Evolutionary conservation across 305 asterid genomes (phyloP).

Genomic region (Solanum hybrid): DNA sequence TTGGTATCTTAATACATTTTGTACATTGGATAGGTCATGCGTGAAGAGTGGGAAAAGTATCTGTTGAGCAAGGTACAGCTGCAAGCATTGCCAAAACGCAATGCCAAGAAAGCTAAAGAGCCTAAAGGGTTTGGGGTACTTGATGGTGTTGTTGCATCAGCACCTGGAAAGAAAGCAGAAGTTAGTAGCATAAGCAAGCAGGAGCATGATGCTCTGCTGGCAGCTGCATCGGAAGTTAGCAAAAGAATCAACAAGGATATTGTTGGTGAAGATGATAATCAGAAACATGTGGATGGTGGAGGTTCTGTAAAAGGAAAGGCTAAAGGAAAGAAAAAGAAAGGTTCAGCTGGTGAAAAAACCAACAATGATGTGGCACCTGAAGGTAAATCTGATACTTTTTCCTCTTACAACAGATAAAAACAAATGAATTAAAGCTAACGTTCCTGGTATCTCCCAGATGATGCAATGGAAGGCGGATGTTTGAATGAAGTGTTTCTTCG

Average conservation of each 20-base stretch:
- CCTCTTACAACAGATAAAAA: constrained; percentile 26
- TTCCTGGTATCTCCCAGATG: constrained; percentile 25
- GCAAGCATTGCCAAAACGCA: constrained; percentile 69
- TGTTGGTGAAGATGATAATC: constrained; percentile 27
- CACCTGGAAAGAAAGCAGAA: constrained; percentile 67
- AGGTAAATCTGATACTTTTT: constrained; percentile 22
- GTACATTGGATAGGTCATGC: constrained; percentile 57
- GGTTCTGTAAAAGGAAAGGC: constrained; percentile 20
- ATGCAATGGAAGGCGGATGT: constrained; percentile 22
- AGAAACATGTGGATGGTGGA: constrained; percentile 26
- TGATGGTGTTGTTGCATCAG: constrained; percentile 53
- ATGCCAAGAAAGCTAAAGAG: constrained; percentile 68
- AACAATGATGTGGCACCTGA: constrained; percentile 35
- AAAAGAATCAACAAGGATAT: constrained; percentile 40
- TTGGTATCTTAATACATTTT: not conserved
- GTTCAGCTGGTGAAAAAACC: constrained; percentile 22
- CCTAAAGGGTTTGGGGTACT: constrained; percentile 89
- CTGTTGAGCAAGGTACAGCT: constrained; percentile 88
- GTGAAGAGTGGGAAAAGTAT: constrained; percentile 85
- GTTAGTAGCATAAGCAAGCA: constrained; percentile 65
- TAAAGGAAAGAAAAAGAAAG: constrained; percentile 40
- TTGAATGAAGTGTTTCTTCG: constrained; percentile 33
- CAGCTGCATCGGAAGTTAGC: constrained; percentile 66
- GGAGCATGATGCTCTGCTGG: constrained; percentile 83
- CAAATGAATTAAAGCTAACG: constrained; percentile 13